These are phyloP conservation scores for Halenospora varia DNA, from an alignment of 495 filamentous ascomycete genomes.

Conservation along the genomic window DNA sequence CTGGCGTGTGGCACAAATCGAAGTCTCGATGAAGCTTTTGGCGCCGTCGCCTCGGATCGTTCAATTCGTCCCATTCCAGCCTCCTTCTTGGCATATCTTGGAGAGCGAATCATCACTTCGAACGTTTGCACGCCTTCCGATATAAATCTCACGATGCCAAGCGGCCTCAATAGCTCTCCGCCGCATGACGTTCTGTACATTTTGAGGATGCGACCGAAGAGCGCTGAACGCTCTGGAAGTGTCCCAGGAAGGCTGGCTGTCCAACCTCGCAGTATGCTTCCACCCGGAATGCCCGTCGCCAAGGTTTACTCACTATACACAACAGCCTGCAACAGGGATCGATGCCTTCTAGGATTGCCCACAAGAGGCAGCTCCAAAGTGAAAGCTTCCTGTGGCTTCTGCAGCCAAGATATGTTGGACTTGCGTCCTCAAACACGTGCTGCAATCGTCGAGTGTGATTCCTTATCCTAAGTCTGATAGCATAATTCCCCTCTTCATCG, in stretches of 20 bases:
- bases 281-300: background rate
- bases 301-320: background rate
- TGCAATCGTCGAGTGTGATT: background rate
- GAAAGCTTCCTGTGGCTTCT: background rate
- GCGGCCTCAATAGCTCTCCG: background rate
- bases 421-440: background rate
- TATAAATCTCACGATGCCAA: background rate
- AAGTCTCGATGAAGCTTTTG: too few relatives aligned
- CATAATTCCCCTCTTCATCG: background rate
- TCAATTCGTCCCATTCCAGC: too few relatives aligned
- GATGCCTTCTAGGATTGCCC: background rate
- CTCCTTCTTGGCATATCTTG: too few relatives aligned
- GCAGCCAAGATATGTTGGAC: background rate
- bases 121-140: too few relatives aligned
- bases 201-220: too few relatives aligned
- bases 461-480: background rate
- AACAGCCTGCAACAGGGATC: background rate
- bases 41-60: too few relatives aligned
- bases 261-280: too few relatives aligned
- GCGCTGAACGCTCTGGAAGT: too few relatives aligned
- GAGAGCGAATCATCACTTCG: too few relatives aligned
- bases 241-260: too few relatives aligned
- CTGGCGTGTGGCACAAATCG: too few relatives aligned
- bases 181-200: background rate
- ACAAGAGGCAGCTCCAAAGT: background rate